Percentiles rank a stretch among this genome's conserved stretches.
Evolutionary conservation across 345 rosid species (phyloP).

Genomic region (Linum trigynum): DNA sequence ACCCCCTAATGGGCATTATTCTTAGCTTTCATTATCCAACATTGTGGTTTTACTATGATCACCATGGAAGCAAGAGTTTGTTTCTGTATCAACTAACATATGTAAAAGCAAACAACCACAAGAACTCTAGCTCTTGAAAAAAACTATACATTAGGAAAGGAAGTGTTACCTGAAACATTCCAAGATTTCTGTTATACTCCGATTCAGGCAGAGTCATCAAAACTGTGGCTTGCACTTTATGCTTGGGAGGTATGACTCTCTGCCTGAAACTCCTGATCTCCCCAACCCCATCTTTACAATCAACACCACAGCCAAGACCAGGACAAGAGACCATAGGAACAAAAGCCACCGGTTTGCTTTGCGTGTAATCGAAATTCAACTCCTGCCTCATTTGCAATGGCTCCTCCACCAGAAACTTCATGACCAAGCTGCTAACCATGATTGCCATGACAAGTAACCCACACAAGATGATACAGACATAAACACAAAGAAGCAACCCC

Average conservation of each 20-base stretch:
- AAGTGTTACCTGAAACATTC: constrained; percentile 68
- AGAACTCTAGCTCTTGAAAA: neutral
- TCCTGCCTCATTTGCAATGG: constrained; percentile 45
- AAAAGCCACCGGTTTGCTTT: constrained; percentile 56
- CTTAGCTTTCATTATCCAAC: too few species aligned
- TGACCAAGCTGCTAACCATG: constrained; percentile 41
- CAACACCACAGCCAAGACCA: constrained; percentile 33
- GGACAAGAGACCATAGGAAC: constrained; percentile 50
- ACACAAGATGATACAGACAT: constrained; percentile 50
- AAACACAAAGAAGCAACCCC: constrained; percentile 61
- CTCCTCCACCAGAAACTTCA: constrained; percentile 50
- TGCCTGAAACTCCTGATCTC: constrained; percentile 13
- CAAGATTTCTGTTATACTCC: constrained; percentile 64
- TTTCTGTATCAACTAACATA: neutral
- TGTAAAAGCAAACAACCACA: neutral
- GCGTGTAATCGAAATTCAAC: constrained; percentile 58
- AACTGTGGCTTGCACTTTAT: constrained; percentile 36
- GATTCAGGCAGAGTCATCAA: constrained; percentile 68
- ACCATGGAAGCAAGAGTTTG: neutral
- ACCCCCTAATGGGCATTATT: neutral
- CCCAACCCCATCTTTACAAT: constrained; percentile 37
- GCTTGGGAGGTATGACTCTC: constrained; percentile 31
- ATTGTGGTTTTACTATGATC: neutral
- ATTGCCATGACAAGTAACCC: constrained; percentile 44
- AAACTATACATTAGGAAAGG: neutral